Evolutionary conservation across 805 yeast genomes (phyloP), one percentile per base, ranked within the genome.

Genomic region (Saturnispora quitensis): DNA sequence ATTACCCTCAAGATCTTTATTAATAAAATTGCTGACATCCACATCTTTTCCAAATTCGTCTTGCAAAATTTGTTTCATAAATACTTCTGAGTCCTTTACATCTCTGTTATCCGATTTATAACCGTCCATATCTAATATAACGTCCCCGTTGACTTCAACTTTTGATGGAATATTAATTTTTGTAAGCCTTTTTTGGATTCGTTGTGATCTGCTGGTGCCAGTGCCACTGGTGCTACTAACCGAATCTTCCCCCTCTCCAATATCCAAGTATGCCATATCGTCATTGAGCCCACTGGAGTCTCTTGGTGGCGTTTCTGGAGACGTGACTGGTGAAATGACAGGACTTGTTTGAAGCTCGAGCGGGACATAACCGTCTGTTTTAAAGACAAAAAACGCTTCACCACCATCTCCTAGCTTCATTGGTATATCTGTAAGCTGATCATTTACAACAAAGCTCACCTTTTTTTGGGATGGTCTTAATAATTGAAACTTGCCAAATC

Each of bases 391-490:
- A 65, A 89, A 89, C 0, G 98, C 99, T 67, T 93, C 99, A 13
- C 99, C 99, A 7, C 95, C 96, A 55, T 93, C 99, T 15, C 97
- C 96, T 44, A 93, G 72, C 66, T 93, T 93, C 98, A 93, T 93
- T 8, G 96, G 97, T 46, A 91, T 71, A 58, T 87, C 83, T 0
- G 95, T 85, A 45, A 81, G 74, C 54, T 76, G 76, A 36, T 85
- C 97, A 68, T 93, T 93, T 40, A 93, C 95, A 42, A 80, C 77
- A 57, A 93, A 83, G 52, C 86, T 95, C 50, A 91, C 95, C 65
- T 88, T 90, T 73, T 91, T 93, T 67, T 93, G 97, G 18, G 95
- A 86, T 13, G 99, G 99, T 62, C 95, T 81, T 54, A 93, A 73
- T 56, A 93, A 75, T 60, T 90, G 95, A 68, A 93, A 87, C 70